Evolutionary conservation across 2,329 filamentous ascomycete genomes (phyloP), one percentile per base, ranked within the genome.

Genomic region (Neofusicoccum umdonicola): DNA sequence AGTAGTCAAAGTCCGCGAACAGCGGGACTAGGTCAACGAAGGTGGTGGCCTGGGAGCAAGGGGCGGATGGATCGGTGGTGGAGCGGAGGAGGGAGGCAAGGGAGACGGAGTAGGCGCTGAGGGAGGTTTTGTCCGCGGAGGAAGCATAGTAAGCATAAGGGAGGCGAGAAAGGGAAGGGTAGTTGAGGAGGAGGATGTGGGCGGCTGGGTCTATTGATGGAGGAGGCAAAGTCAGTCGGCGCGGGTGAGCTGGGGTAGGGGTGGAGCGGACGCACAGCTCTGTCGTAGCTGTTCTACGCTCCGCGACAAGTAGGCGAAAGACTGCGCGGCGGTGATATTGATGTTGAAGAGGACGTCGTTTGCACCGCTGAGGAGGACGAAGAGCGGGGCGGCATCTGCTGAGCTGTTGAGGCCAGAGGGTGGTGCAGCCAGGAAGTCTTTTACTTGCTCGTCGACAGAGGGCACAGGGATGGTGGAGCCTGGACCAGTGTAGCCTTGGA

Each of bases 1-100:
- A 65, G 44, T 61, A 65, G 34, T 61, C 63, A 35, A 65, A 65
- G 19, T 61, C 45, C 11, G n/a, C 63, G 19, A 65, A 65, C 13
- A 65, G 35, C 13, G 56, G 63, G 52, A n/a, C 56, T 7, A 65
- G 42, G 44, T 65, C 56, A 4, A 61, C 42, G 42, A 62, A 65
- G 13, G 63, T 51, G 12, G 58, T 48, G 35, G 47, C 19, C 12
- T 42, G 17, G 9, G n/a, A 19, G n/a, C 15, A 17, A n/a, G 50
- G 15, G 39, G 44, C 17, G 17, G 19, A 13, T 5, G 27, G 4
- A 8, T 39, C 39, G 17, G 50, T n/a, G 39, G 34, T 34, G 17
- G 19, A 13, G 27, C 19, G 45, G 19, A 64, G 39, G 37, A 41
- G 19, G 44, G 50, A 12, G 19, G 15, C 50, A 15, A 65, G 45